A percentile compares a stretch with the other conserved stretches of the same genome.
Conservation (phyloP, 2,329 filamentous ascomycete genomes). For the Hypoxylon sp. region DNA sequence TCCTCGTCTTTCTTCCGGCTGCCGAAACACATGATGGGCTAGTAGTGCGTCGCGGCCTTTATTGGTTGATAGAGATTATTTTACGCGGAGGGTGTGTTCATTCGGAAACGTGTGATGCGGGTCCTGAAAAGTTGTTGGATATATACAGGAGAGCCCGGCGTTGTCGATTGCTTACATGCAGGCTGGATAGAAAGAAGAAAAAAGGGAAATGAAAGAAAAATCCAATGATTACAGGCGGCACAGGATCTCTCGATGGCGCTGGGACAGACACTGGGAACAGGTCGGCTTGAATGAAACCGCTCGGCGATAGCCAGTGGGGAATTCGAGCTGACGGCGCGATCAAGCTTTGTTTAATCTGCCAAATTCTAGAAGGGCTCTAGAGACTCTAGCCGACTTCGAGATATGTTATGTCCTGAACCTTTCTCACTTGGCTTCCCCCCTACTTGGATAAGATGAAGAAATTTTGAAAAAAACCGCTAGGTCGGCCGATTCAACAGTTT, state of each 20-base stretch:
- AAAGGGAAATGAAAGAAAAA: conserved; percentile 15
- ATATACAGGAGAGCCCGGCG: conserved; percentile 15
- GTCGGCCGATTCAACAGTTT: conserved; percentile 29
- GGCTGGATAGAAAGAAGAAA: neutral
- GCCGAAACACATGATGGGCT: conserved; percentile 71
- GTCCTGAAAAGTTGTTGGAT: conserved; percentile 23
- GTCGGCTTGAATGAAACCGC: conserved; percentile 28
- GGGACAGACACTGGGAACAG: conserved; percentile 7
- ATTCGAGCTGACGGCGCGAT: conserved; percentile 28
- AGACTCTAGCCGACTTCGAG: conserved; percentile 11
- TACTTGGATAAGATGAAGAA: conserved; percentile 15
- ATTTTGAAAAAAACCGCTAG: conserved; percentile 10
- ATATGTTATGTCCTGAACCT: conserved; percentile 16
- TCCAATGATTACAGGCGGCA: conserved; percentile 21
- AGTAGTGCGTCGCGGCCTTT: conserved; percentile 9
- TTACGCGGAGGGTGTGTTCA: conserved; percentile 18
- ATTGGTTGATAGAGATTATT: conserved; percentile 9
- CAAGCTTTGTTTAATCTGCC: conserved; percentile 14
- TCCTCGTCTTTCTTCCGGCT: conserved; percentile 63
- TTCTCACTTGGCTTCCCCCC: conserved; percentile 19
- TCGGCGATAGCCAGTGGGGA: conserved; percentile 30
- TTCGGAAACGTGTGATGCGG: conserved; percentile 18
- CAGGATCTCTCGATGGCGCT: conserved; percentile 24
- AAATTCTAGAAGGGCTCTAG: conserved; percentile 6
- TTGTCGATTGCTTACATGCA: conserved; percentile 19